Evolutionary conservation across 441 rosid genomes (phyloP).

Genomic region (Kokia cookei): DNA sequence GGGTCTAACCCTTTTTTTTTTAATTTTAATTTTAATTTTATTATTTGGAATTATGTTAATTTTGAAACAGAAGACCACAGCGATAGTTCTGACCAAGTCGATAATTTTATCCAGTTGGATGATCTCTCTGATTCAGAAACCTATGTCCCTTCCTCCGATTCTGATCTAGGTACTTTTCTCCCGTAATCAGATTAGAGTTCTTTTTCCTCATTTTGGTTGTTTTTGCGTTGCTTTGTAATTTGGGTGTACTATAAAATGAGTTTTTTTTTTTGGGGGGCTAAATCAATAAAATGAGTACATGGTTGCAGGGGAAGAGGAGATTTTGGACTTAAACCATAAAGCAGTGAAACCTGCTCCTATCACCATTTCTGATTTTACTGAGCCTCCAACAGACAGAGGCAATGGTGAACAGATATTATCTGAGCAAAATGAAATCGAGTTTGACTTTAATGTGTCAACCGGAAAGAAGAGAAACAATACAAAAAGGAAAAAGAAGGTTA

Average conservation of each 20-base stretch:
- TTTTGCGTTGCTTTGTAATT: background rate
- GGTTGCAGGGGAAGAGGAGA: constrained; percentile 1
- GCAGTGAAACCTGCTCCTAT: constrained; percentile 7
- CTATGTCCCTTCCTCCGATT: constrained; percentile 25
- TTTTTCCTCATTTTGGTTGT: background rate
- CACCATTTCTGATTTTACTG: constrained; percentile 10
- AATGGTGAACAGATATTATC: constrained; percentile 3
- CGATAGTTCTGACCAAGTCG: constrained; percentile 14
- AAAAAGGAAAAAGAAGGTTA: constrained; percentile 27
- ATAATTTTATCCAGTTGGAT: background rate
- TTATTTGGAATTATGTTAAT: background rate
- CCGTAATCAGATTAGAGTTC: background rate
- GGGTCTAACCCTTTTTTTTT: background rate
- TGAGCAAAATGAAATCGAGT: background rate
- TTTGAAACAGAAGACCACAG: constrained; percentile 14
- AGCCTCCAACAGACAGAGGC: constrained; percentile 12
- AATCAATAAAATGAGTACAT: background rate
- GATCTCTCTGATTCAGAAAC: constrained; percentile 24
- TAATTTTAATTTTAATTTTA: background rate
- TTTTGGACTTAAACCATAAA: constrained; percentile 12
- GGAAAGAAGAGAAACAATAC: constrained; percentile 14
- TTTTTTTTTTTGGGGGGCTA: no score
- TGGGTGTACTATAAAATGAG: background rate
- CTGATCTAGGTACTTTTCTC: constrained; percentile 34
- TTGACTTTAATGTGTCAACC: background rate